These are phyloP conservation scores for Candida argentea DNA, from an alignment of 805 yeast genomes.

Conservation along the genomic window DNA sequence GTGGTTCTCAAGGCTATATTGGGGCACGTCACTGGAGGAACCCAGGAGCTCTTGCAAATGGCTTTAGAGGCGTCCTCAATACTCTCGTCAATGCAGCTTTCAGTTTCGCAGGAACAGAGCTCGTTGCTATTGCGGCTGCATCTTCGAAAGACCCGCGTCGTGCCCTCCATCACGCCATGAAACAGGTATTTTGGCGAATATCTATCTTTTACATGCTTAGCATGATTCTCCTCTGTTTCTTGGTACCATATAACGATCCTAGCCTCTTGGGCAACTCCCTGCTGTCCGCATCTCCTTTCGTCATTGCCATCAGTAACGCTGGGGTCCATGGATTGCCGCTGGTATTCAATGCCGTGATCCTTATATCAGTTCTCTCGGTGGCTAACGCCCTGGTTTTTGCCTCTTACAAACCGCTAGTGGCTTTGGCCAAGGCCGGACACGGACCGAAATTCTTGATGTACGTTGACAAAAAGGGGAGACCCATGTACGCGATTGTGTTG, in stretches of 20 bases:
- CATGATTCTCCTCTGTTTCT: slow-evolving; percentile 37
- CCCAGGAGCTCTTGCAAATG: slow-evolving; percentile 47
- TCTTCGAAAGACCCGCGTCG: slow-evolving; percentile 43
- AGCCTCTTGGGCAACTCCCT: slow-evolving; percentile 13
- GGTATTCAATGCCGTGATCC: slow-evolving; percentile 23
- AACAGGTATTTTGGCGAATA: slow-evolving; percentile 46
- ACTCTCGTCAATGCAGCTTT: slow-evolving; percentile 49
- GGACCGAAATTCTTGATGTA: slow-evolving; percentile 53
- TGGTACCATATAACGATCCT: slow-evolving; percentile 39
- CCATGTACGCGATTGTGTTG: slow-evolving; percentile 51
- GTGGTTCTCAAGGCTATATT: slow-evolving; percentile 36
- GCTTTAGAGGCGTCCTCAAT: slow-evolving; percentile 45
- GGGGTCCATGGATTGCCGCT: slow-evolving; percentile 22
- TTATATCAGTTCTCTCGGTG: slow-evolving; percentile 22
- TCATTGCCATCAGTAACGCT: slow-evolving; percentile 24
- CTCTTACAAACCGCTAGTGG: slow-evolving; percentile 40
- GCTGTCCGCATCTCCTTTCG: slow-evolving; percentile 28
- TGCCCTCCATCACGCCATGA: slow-evolving; percentile 45
- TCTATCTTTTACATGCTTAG: slow-evolving; percentile 39
- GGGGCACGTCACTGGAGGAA: slow-evolving; percentile 42
- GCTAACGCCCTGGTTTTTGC: slow-evolving; percentile 29
- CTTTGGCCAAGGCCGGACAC: slow-evolving; percentile 55
- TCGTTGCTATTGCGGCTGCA: slow-evolving; percentile 48
- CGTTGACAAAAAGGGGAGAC: slow-evolving; percentile 71
- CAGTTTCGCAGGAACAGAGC: slow-evolving; percentile 52